Evolutionary conservation across 2,329 filamentous ascomycete genomes (phyloP), one percentile per base, ranked within the genome.

Genomic region (Sporothrix humicola): DNA sequence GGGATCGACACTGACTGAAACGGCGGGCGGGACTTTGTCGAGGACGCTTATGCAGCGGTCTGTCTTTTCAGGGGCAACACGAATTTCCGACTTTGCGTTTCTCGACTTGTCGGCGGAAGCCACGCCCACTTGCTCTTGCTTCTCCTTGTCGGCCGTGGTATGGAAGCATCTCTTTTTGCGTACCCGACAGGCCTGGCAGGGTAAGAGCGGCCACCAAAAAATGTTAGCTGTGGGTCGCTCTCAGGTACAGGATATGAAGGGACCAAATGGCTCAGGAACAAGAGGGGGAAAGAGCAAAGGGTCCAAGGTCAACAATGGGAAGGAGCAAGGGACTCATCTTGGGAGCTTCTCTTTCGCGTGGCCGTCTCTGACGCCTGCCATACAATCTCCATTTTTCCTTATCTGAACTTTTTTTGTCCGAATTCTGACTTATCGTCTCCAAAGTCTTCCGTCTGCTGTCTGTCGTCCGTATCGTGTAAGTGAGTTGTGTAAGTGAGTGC

Each of bases 161-260:
- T 70, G 68, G 68, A 70, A 70, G n/a, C 68, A 70, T 23, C 68
- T 58, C 68, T 70, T 70, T 17, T 70, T 70, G 68, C 68, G 68
- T 10, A 42, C 31, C 6, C 68, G 68, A 52, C 68, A 70, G 26
- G 52, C 37, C 15, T 58, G 68, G 37, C 68, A 70, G 31, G 68
- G 68, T 70, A 54, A 26, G 48, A 31, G 48, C 23, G 26, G 10
- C 50, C 58, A 52, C 7, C 23, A 37, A 15, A 42, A 9, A 42
- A 70, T 70, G 68, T 70, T 52, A 70, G 68, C 52, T 15, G 50
- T 31, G 26, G 26, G 52, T 42, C 12, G 13, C 26, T 46, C 26
- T 12, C 52, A 13, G 31, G 31, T 13, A 61, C 58, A 42, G 58
- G 37, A 61, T 15, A 61, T 15, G 58, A 31, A 61, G 37, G 50